Percentiles rank a stretch among this genome's conserved stretches.
Evolutionary conservation across 2,329 filamentous ascomycete species (phyloP).

Genomic region (Microsporum canis): DNA sequence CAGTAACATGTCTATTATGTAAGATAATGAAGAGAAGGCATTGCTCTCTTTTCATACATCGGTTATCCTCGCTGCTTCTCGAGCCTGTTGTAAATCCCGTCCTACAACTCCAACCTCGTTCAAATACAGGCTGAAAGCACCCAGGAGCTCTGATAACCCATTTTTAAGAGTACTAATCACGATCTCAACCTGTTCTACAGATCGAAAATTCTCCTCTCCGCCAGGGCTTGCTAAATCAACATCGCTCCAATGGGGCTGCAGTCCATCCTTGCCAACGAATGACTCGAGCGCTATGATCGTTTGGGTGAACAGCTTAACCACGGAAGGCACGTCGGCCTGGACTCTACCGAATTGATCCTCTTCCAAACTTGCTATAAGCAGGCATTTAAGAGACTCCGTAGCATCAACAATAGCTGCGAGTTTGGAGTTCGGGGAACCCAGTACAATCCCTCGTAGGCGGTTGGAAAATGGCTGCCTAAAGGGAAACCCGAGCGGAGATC

Average conservation of each 20-base stretch:
- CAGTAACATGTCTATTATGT: neutral
- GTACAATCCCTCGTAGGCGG: slow-evolving; percentile 54
- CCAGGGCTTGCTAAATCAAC: slow-evolving; percentile 39
- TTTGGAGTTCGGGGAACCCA: slow-evolving; percentile 63
- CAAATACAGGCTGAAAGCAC: slow-evolving; percentile 63
- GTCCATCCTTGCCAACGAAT: slow-evolving; percentile 43
- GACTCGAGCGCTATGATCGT: slow-evolving; percentile 58
- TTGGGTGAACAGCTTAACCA: slow-evolving; percentile 61
- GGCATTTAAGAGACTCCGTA: slow-evolving; percentile 54
- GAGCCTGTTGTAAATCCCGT: slow-evolving; percentile 62
- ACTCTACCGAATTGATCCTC: slow-evolving; percentile 82
- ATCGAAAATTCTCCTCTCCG: slow-evolving; percentile 27
- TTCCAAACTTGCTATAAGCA: slow-evolving; percentile 60
- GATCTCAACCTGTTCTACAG: slow-evolving; percentile 55
- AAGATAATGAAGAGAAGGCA: neutral
- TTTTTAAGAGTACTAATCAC: slow-evolving; percentile 54
- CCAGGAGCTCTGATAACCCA: slow-evolving; percentile 54
- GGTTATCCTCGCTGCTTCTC: slow-evolving; percentile 42
- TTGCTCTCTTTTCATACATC: neutral
- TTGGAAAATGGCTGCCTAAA: slow-evolving; percentile 61
- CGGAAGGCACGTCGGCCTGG: slow-evolving; percentile 63
- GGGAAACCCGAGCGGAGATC: slow-evolving; percentile 49
- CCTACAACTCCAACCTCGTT: slow-evolving; percentile 56
- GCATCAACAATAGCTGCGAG: slow-evolving; percentile 59
- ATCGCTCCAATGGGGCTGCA: slow-evolving; percentile 68